phyloP scores from a whole-genome alignment of 2,329 filamentous ascomycete species.

The Fusarium metavorans region DNA sequence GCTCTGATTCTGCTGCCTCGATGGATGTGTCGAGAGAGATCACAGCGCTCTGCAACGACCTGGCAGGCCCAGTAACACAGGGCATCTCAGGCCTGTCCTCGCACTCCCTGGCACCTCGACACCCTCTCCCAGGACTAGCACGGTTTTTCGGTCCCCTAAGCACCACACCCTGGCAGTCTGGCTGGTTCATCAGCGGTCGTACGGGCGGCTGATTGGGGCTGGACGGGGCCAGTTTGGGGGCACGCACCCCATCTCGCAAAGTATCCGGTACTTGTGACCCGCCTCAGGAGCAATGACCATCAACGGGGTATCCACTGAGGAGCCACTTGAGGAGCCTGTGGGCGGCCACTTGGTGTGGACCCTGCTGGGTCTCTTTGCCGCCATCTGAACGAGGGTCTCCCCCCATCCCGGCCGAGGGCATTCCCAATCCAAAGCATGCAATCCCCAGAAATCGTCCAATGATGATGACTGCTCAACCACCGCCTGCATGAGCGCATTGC shows the following conservation, averaged over 20 bases:
- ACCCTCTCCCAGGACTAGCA: slow-evolving; percentile 31
- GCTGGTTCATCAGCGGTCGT: slow-evolving; percentile 44
- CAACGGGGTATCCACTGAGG: slow-evolving; percentile 30
- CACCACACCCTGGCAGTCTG: slow-evolving; percentile 34
- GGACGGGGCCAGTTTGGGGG: slow-evolving; percentile 23
- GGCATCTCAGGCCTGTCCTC: slow-evolving; percentile 21
- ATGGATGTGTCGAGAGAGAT: slow-evolving; percentile 2
- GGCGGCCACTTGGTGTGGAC: slow-evolving; percentile 21
- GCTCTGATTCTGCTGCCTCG: slow-evolving; percentile 24
- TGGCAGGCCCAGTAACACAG: slow-evolving; percentile 24
- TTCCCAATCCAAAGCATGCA: slow-evolving; percentile 12
- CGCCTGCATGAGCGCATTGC: slow-evolving; percentile 32
- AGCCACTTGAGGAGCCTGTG: slow-evolving; percentile 23
- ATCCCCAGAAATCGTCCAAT: slow-evolving; percentile 36
- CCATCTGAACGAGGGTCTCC: slow-evolving; percentile 35
- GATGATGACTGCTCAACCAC: slow-evolving; percentile 36
- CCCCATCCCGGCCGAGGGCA: slow-evolving; percentile 26
- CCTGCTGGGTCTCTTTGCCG: slow-evolving; percentile 37
- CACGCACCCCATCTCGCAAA: slow-evolving; percentile 27
- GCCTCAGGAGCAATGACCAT: slow-evolving; percentile 30
- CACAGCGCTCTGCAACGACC: slow-evolving; percentile 14
- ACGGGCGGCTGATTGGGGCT: slow-evolving; percentile 39
- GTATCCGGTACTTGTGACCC: slow-evolving; percentile 41
- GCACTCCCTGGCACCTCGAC: slow-evolving; percentile 32
- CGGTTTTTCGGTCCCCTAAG: slow-evolving; percentile 29